Evolutionary conservation across 345 rosid genomes (phyloP).

Genomic region (Eucalyptus fibrosa): DNA sequence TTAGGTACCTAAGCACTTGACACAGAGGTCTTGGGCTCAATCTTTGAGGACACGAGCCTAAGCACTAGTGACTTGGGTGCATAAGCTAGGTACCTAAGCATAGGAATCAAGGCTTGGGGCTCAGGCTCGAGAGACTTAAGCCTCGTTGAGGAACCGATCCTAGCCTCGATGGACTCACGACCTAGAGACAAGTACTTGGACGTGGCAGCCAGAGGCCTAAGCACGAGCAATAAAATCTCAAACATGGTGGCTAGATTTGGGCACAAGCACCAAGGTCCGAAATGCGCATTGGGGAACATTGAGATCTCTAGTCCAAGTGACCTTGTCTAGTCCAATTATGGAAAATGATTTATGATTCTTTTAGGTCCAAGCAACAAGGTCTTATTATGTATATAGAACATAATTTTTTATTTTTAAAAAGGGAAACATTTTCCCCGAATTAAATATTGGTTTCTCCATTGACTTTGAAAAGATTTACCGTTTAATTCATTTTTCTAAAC

Average conservation of each 20-base stretch:
- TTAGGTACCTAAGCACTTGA: neutral
- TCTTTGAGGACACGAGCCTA: neutral
- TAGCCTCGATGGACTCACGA: neutral
- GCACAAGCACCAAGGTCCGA: neutral
- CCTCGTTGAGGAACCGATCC: rapidly evolving
- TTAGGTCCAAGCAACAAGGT: neutral
- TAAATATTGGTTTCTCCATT: neutral
- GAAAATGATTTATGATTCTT: neutral
- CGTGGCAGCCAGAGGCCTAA: neutral
- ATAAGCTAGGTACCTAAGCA: neutral
- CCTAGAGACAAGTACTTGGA: neutral
- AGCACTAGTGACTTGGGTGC: neutral
- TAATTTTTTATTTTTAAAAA: too few relatives aligned
- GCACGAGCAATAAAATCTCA: neutral
- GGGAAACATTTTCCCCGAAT: neutral
- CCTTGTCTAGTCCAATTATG: neutral
- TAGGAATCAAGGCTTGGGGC: neutral
- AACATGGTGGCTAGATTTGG: neutral
- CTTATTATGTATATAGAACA: too few relatives aligned
- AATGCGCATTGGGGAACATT: too few relatives aligned
- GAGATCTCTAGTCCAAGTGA: neutral
- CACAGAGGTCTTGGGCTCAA: neutral
- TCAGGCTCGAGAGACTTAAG: neutral
- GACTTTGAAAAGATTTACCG: neutral
- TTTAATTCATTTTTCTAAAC: neutral